These are phyloP conservation scores for Kurtzmaniella quercitrusa DNA, from an alignment of 1,139 yeast species.

Conservation along the genomic window DNA sequence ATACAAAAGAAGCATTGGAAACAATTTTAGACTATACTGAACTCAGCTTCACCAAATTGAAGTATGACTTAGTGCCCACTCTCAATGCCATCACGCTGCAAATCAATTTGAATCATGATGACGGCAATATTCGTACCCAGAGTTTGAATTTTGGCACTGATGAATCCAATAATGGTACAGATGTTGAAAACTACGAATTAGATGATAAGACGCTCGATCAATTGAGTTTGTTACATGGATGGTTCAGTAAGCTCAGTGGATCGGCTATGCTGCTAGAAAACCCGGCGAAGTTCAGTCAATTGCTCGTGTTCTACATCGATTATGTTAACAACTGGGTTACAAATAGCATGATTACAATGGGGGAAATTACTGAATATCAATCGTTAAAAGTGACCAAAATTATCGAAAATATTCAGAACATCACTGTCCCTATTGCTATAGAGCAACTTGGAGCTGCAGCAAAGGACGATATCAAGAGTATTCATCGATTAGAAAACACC, in stretches of 20 bases:
- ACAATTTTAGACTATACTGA: constrained; percentile 1
- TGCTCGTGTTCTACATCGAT: constrained; percentile 25
- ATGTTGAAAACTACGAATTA: constrained; percentile 15
- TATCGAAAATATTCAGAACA: constrained; percentile 14
- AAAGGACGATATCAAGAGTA: constrained; percentile 21
- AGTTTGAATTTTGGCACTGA: constrained; percentile 4
- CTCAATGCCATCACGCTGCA: constrained; percentile 1
- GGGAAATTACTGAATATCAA: constrained; percentile 36
- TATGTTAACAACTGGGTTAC: constrained; percentile 28
- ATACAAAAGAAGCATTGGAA: background rate
- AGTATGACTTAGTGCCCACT: constrained; percentile 4
- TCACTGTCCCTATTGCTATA: constrained; percentile 14
- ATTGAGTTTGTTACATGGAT: constrained; percentile 18
- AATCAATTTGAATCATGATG: constrained; percentile 15
- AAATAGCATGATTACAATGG: constrained; percentile 21
- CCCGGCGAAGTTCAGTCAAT: constrained; percentile 20
- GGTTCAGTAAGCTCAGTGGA: constrained; percentile 23
- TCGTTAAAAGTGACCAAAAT: constrained; percentile 27
- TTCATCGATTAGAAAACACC: constrained; percentile 42
- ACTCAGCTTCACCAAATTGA: constrained; percentile 5
- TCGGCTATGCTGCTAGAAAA: constrained; percentile 26
- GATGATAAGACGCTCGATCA: constrained; percentile 20
- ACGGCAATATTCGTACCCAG: constrained; percentile 8
- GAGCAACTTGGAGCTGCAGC: constrained; percentile 10
- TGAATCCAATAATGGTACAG: constrained; percentile 4